Base-by-base conservation (phyloP, 805 yeast species). In the Isabelozyma gotoi region DNA sequence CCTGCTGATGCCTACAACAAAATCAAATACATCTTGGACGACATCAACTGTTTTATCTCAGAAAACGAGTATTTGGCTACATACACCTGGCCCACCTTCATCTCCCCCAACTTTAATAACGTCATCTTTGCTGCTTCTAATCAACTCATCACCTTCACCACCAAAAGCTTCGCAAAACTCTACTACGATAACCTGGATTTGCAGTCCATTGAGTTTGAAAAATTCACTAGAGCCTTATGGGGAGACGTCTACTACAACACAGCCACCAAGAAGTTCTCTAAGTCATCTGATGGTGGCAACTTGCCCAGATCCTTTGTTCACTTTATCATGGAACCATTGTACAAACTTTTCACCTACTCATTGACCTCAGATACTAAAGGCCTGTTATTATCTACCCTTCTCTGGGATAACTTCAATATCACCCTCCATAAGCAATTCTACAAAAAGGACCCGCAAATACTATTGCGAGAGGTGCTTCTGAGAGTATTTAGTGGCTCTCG, bases 281-380 rank as follows among this genome's bases (percentile, higher is more conserved):
- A 59, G 29, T 52, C 49, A 38, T 66, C 63, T 42, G 43, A 36
- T 38, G 58, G 46, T 20, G 56, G 61, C 45, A 27, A 47, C 41
- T 24, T 47, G 39, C 35, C 66, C 52, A 33, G 80, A 41, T 59
- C 88, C 1, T 86, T 92, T 60, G 74, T 77, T 5, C 68, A 73
- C 36, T 85, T 89, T 52, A 73, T 94, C 6, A 64, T 90, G 7
- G 81, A 80, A 19, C 99, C 98, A 2, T 55, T 92, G 10, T 92
- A 90, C 66, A 91, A 92, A 58, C 58, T 91, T 7, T 65, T 83
- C 31, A 73, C 88, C 0, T 73, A 78, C 39, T 71, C 86, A 0
- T 56, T 92, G 8, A 73, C 88, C 0, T 70, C 76, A 29, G 76
- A 77, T 14, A 63, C 77, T 2, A 59, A 63, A 4, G 55, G 52